Base-by-base conservation (phyloP, 768 basidiomycete species). In the Boletus eberwhitei region DNA sequence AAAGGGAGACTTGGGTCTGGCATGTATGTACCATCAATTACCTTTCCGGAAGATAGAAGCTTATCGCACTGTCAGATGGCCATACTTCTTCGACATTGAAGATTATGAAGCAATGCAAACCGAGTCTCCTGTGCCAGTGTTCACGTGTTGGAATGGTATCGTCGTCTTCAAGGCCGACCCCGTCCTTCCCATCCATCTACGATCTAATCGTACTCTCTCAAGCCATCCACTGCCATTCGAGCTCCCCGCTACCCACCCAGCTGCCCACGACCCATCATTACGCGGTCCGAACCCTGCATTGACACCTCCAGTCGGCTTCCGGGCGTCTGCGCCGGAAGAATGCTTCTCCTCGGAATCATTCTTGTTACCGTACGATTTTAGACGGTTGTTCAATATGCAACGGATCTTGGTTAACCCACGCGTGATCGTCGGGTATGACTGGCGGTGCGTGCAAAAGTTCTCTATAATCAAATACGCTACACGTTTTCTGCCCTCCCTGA, bases 71-170 rank as follows among this genome's bases (percentile, higher is more conserved):
- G 14, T 19, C 32, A 65, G 64, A 54, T 65, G 77, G 76, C 77
- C 77, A 0, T 77, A 75, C 55, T 73, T 77, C 55, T 66, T 77
- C 38, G 75, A 78, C 41, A 57, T 66, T 8, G 70, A 67, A 11
- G 72, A 62, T 47, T 66, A 68, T 55, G 59, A 65, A 39, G 73
- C 73, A 4, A 68, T 78, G 60, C 63, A 69, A 47, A 58, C 50
- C 12, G 77, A 73, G 37, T 69, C 72, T 13, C 75, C 77, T 12
- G 77, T 70, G 2, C 76, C 77, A 11, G 77, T 77, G 7, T 74
- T 76, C 53, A 55, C 74, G 0, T 78, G 77, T 62, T 78, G 77
- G 77, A 78, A 78, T 45, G 77, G 77, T 32, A 74, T 78, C 57
- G 68, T 68, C 45, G 72, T 71, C 3, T 73, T 78, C 58, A 41